phyloP scores from a whole-genome alignment of 2,329 filamentous ascomycete genomes.

The Cytospora mali region DNA sequence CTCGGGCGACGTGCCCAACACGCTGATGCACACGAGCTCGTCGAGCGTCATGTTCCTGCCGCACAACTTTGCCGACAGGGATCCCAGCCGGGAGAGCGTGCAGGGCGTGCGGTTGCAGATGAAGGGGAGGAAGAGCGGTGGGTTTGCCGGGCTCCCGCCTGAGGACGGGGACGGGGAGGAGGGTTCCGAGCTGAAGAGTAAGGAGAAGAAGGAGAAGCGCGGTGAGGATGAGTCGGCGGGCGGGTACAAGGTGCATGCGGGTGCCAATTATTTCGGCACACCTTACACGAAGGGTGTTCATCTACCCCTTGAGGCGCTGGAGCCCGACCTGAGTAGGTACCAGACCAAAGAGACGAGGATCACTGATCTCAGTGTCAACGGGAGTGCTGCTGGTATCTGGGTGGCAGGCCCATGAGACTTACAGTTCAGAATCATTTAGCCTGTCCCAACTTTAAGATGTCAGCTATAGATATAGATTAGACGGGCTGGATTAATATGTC shows the following conservation, averaged over 20 bases:
- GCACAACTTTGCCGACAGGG: conserved; percentile 43
- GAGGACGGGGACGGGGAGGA: neutral
- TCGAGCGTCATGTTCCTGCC: conserved; percentile 42
- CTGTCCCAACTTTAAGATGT: neutral
- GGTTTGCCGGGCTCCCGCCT: conserved; percentile 25
- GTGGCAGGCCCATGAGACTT: conserved; percentile 1
- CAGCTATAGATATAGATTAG: neutral
- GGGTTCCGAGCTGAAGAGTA: conserved; percentile 16
- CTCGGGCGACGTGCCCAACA: conserved; percentile 49
- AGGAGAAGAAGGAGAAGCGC: conserved; percentile 13
- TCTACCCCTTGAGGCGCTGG: conserved; percentile 22
- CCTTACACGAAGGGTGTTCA: conserved; percentile 27
- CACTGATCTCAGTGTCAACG: conserved; percentile 29
- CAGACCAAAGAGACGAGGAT: conserved; percentile 27
- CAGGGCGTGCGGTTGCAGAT: conserved; percentile 31
- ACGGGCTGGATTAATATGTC: no score
- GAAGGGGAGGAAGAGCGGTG: conserved; percentile 27
- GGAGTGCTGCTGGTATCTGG: conserved; percentile 29
- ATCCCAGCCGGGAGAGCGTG: conserved; percentile 39
- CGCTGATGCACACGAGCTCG: conserved; percentile 44
- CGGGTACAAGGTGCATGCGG: conserved; percentile 23
- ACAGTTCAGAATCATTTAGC: no score
- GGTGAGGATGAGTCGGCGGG: neutral
- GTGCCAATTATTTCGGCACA: conserved; percentile 30
- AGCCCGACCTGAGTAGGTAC: conserved; percentile 26